Conservation (phyloP, 176 grass and related monocot genomes). For the Triticum timopheevii region DNA sequence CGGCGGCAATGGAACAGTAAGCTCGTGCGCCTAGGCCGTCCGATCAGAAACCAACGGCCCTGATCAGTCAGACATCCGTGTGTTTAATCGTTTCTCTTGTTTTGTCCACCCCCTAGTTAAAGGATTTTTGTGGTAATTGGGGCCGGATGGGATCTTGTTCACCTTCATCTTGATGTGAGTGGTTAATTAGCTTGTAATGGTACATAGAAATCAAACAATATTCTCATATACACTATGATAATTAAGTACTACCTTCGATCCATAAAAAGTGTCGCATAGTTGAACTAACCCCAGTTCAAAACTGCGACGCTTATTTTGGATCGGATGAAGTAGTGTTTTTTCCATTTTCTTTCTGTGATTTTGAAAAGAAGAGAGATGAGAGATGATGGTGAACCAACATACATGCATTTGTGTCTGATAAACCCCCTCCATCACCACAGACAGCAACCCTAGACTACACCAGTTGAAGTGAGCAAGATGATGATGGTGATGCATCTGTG, state of each 20-base stretch:
- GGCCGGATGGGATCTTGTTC: conserved; percentile 9
- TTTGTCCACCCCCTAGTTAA: background rate
- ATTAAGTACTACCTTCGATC: background rate
- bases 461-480: background rate
- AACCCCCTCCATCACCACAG: background rate
- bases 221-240: conserved; percentile 1
- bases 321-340: background rate
- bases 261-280: no score
- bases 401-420: background rate
- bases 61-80: background rate
- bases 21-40: background rate
- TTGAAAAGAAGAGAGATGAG: background rate
- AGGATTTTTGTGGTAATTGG: conserved; percentile 24
- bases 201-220: conserved; percentile 2
- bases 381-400: background rate
- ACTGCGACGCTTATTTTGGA: no score
- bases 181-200: conserved; percentile 13
- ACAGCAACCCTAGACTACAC: conserved; percentile 3
- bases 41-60: background rate
- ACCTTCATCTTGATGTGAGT: background rate
- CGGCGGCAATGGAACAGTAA: conserved; percentile 36
- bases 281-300: no score
- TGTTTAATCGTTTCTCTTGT: background rate
- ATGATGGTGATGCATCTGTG: conserved; percentile 1
- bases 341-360: background rate